These are phyloP conservation scores for Lasiosphaeriaceae sp. DNA, from an alignment of 495 filamentous ascomycete species.

Conservation along the genomic window DNA sequence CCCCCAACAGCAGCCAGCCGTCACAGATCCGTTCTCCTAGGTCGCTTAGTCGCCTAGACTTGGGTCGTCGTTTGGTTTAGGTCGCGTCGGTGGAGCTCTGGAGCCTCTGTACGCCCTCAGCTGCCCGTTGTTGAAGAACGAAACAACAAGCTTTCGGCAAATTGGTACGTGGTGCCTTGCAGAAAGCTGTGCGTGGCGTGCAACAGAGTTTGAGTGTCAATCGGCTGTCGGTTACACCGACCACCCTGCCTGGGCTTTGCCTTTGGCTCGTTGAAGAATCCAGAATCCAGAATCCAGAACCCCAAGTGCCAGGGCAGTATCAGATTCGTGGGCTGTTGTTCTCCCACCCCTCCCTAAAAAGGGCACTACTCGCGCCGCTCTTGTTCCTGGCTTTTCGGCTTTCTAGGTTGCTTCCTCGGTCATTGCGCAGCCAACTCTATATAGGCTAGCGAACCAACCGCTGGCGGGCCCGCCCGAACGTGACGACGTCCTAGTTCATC, in stretches of 20 bases:
- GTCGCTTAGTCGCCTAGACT: no score
- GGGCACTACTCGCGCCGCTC: not conserved
- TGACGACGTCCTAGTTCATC: constrained; percentile 15
- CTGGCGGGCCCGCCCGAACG: constrained; percentile 12
- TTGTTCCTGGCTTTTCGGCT: constrained; percentile 1
- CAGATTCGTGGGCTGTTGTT: constrained; percentile 5
- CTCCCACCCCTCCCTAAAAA: not conserved
- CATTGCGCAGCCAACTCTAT: constrained; percentile 16
- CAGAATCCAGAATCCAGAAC: constrained; percentile 12
- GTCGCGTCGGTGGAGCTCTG: no score
- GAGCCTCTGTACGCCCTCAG: no score
- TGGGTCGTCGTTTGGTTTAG: no score
- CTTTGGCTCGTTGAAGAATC: constrained; percentile 10
- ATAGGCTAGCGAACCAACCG: constrained; percentile 2
- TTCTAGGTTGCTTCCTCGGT: constrained; percentile 8
- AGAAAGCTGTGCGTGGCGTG: constrained; percentile 13
- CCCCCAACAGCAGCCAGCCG: no score
- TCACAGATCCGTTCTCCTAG: no score
- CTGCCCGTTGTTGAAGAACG: not conserved
- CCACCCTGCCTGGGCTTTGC: no score
- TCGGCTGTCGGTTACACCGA: constrained; percentile 16
- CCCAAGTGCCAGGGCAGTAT: no score
- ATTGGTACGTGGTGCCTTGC: constrained; percentile 6
- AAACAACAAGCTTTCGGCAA: not conserved
- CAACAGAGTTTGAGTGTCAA: constrained; percentile 15